Conservation (phyloP, 805 yeast species). For the Metschnikowia sp. region DNA sequence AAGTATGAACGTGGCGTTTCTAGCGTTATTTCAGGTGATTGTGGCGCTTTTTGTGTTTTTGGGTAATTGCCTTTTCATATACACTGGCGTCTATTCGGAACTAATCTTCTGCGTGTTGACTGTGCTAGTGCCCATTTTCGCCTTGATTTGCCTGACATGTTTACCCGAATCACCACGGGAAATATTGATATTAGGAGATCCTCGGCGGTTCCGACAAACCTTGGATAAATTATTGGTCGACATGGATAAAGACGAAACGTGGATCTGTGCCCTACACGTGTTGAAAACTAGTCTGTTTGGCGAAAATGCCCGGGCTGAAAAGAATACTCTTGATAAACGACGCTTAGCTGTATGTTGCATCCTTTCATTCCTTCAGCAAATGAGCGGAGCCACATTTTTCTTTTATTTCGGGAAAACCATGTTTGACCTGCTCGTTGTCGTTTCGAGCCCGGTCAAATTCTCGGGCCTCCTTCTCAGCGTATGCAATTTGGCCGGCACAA, state of each 20-base stretch:
- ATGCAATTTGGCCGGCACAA: slow-evolving; percentile 21
- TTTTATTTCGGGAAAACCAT: slow-evolving; percentile 29
- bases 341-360: slow-evolving; percentile 17
- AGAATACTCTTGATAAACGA: not conserved
- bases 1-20: not conserved
- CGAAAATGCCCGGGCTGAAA: not conserved
- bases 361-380: slow-evolving; percentile 32
- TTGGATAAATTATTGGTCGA: slow-evolving; percentile 1
- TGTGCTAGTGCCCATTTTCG: not conserved
- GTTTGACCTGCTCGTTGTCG: slow-evolving; percentile 13
- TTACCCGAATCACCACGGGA: slow-evolving; percentile 10
- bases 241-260: not conserved
- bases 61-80: slow-evolving; percentile 7
- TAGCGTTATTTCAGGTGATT: slow-evolving; percentile 3
- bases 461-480: slow-evolving; percentile 19
- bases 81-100: slow-evolving; percentile 4
- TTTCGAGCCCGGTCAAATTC: not conserved
- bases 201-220: not conserved
- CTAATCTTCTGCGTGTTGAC: slow-evolving; percentile 1
- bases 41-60: slow-evolving; percentile 2
- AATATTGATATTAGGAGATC: not conserved
- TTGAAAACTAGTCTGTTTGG: not conserved
- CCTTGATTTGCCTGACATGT: slow-evolving; percentile 2
- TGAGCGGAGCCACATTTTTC: slow-evolving; percentile 33
- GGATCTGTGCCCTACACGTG: slow-evolving; percentile 1